Conservation (phyloP, 2,329 filamentous ascomycete genomes). For the Trichoderma hamatum region DNA sequence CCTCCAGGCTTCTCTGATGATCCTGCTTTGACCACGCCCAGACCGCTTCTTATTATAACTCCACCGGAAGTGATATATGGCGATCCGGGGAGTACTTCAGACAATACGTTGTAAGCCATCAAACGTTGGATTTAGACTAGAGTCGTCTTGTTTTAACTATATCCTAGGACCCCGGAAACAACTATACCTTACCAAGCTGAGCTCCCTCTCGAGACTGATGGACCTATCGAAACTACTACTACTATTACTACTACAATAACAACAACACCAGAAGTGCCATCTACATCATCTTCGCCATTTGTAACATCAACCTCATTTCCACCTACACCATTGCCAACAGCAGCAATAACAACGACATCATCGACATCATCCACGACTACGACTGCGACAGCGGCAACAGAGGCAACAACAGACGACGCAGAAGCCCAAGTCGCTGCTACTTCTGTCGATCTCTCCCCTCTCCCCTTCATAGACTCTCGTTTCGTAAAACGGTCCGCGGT, state of each 20-base stretch:
- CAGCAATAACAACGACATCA: background rate
- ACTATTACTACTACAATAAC: too few relatives aligned
- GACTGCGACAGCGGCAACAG: too few relatives aligned
- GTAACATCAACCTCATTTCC: background rate
- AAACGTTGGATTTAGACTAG: too few relatives aligned
- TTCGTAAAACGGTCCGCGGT: background rate
- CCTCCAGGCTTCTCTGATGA: constrained; percentile 11
- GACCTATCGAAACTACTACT: background rate
- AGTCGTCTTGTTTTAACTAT: background rate
- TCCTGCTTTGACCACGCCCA: constrained; percentile 12
- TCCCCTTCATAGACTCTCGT: constrained; percentile 12
- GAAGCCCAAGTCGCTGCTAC: background rate
- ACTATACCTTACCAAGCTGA: background rate
- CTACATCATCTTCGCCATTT: background rate
- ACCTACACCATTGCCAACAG: background rate
- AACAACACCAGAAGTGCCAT: background rate
- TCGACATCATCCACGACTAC: background rate
- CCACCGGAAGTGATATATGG: background rate
- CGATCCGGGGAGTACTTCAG: background rate
- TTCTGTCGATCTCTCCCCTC: background rate
- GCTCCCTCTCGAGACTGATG: background rate
- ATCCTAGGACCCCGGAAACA: background rate
- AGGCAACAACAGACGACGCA: background rate
- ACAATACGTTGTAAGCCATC: background rate
- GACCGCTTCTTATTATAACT: constrained; percentile 15